Conservation (phyloP, 345 rosid species). For the Acer negundo region DNA sequence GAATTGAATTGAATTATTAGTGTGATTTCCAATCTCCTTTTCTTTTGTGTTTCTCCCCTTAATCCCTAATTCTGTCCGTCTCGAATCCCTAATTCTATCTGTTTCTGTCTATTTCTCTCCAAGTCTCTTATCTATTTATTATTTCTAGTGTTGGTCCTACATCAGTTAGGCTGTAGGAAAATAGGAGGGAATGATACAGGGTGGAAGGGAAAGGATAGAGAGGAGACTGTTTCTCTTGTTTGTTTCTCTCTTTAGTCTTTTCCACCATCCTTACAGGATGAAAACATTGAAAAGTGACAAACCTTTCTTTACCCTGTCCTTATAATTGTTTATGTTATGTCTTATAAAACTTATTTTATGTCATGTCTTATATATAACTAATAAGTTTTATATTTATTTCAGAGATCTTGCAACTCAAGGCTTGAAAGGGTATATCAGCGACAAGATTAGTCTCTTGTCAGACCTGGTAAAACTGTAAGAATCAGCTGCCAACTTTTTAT, state of each 20-base stretch:
- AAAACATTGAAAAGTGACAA: not conserved
- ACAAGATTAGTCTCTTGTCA: constrained; percentile 73
- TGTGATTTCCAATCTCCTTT: no score
- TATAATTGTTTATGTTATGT: not conserved
- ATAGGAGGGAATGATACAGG: not conserved
- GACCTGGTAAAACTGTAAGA: constrained; percentile 92
- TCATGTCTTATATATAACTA: not conserved
- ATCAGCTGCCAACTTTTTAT: constrained; percentile 27
- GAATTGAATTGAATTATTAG: no score
- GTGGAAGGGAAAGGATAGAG: not conserved
- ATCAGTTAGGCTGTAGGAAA: not conserved
- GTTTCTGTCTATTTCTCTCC: no score
- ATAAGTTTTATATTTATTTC: constrained; percentile 22
- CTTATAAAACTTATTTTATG: not conserved
- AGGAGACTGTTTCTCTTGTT: not conserved
- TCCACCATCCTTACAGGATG: not conserved
- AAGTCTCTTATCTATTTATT: no score
- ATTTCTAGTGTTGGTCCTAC: no score
- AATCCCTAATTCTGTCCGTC: no score
- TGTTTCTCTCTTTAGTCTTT: not conserved
- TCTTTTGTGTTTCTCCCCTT: no score
- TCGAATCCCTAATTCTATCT: no score
- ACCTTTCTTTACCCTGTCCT: not conserved
- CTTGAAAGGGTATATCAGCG: constrained; percentile 83
- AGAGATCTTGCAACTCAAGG: constrained; percentile 96